phyloP scores from a whole-genome alignment of 202 grass and related monocot species.

The Brachypodium distachyon region DNA sequence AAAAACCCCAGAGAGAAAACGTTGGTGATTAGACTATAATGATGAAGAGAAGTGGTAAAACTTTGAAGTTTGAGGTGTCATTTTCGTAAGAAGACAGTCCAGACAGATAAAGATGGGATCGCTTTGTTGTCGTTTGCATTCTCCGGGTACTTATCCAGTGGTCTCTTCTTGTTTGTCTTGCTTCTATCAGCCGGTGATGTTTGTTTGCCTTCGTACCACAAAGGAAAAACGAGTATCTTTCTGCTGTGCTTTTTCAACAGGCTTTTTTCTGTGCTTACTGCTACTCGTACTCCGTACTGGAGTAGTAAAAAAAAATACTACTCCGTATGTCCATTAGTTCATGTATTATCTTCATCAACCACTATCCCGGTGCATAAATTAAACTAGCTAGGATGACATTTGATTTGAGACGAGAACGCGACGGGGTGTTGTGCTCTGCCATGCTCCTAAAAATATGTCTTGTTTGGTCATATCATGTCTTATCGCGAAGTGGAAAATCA shows the following conservation, averaged over 20 bases:
- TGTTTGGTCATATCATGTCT: neutral
- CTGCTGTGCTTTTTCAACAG: too few species aligned
- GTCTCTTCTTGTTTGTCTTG: neutral
- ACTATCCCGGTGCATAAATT: neutral
- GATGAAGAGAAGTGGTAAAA: neutral
- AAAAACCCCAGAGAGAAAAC: too few species aligned
- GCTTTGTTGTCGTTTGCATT: neutral
- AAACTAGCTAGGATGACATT: neutral
- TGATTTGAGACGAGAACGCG: neutral
- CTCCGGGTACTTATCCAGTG: neutral
- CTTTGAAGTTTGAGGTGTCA: conserved; percentile 3
- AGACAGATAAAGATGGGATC: neutral
- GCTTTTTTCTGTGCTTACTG: too few species aligned
- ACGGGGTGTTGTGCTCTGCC: neutral
- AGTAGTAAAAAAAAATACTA: too few species aligned
- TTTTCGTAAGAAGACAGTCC: conserved; percentile 1
- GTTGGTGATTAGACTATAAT: neutral
- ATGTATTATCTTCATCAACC: neutral
- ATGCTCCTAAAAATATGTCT: neutral
- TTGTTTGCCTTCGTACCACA: neutral
- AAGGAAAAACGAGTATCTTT: too few species aligned
- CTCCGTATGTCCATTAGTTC: too few species aligned
- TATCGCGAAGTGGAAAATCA: conserved; percentile 10
- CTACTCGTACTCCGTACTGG: too few species aligned
- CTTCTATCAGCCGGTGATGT: neutral